Base-by-base conservation (phyloP, 2,329 filamentous ascomycete species). In the Endoconidiophora polonica region DNA sequence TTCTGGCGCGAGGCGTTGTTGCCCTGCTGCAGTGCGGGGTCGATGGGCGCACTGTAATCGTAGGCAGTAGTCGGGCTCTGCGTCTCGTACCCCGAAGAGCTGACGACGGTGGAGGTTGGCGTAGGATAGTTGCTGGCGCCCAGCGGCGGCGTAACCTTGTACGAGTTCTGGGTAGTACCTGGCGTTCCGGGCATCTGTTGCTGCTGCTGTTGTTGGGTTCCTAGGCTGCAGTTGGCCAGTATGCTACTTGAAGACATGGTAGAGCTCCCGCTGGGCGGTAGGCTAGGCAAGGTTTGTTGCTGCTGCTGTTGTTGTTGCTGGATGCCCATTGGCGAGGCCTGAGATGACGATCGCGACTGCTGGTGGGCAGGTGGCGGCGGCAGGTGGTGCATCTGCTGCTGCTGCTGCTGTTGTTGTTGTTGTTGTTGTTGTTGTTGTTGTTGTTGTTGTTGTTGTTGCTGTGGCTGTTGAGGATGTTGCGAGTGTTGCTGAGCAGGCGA, bases 41-140 rank as follows among this genome's bases (percentile, higher is more conserved):
- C 81, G 58, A 83, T 74, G 52, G 77, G 67, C 52, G 70, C 61
- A 53, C 67, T 64, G 62, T 77, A 77, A 50, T 79, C 73, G 62
- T 54, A 71, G 70, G 52, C 55, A 18, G 48, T 44, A 18, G 42
- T 26, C 4, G 51, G 51, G 14, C 51, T 53, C 29, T 53, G 46
- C 2, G 51, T 40, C 10, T 53, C 51, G 44, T 53, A 53, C 46
- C 51, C 39, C 9, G 46, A 53, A 9, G 51, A 44, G 22, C 47
- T 49, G 5, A 52, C 45, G 4, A 24, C 42, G n/a, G 51, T 53
- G 23, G 51, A 49, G 26, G 47, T 45, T 23, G 51, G 51, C 3
- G 51, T 53, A 12, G 51, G 44, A 29, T 53, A 53, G n/a, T 42
- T 48, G 33, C 50, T 53, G 2, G 51, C 45, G 6, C 46, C 46